Evolutionary conservation across 495 filamentous ascomycete genomes (phyloP).

Genomic region (Parathielavia hyrcaniae): DNA sequence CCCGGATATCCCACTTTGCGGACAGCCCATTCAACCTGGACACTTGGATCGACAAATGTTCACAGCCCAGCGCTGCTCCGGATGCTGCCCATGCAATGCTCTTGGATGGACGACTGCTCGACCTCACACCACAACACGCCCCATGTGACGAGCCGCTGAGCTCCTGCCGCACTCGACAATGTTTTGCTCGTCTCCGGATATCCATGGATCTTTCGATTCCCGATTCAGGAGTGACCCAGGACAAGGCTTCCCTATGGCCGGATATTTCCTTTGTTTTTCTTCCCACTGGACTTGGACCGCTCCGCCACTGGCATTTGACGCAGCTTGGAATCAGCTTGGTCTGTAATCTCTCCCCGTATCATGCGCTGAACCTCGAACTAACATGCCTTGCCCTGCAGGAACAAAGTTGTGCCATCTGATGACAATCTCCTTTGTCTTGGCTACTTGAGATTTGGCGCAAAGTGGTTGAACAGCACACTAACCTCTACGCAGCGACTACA

Average conservation of each 20-base stretch:
- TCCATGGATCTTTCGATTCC: background rate
- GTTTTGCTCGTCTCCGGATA: background rate
- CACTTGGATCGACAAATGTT: background rate
- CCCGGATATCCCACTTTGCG: too few relatives aligned
- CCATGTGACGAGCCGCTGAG: too few relatives aligned
- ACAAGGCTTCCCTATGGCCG: background rate
- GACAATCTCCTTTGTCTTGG: conserved; percentile 30
- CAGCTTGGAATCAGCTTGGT: conserved; percentile 31
- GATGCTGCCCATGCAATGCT: too few relatives aligned
- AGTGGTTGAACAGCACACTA: conserved; percentile 46
- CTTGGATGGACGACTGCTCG: too few relatives aligned
- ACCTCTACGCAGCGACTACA: conserved; percentile 48
- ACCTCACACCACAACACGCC: too few relatives aligned
- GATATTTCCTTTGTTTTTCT: conserved; percentile 1
- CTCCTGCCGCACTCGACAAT: too few relatives aligned
- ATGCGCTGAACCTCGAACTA: conserved; percentile 15
- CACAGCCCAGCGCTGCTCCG: too few relatives aligned
- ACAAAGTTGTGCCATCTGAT: conserved; percentile 46
- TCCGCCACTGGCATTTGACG: conserved; percentile 4
- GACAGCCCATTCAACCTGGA: too few relatives aligned
- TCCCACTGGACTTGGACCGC: background rate
- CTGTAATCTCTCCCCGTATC: conserved; percentile 29
- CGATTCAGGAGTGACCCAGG: background rate
- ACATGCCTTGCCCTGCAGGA: conserved; percentile 36
- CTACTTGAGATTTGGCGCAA: conserved; percentile 10